Percentiles rank a stretch among this genome's conserved stretches.
Conservation (phyloP, 2,329 filamentous ascomycete species). For the Monilinia polystroma region DNA sequence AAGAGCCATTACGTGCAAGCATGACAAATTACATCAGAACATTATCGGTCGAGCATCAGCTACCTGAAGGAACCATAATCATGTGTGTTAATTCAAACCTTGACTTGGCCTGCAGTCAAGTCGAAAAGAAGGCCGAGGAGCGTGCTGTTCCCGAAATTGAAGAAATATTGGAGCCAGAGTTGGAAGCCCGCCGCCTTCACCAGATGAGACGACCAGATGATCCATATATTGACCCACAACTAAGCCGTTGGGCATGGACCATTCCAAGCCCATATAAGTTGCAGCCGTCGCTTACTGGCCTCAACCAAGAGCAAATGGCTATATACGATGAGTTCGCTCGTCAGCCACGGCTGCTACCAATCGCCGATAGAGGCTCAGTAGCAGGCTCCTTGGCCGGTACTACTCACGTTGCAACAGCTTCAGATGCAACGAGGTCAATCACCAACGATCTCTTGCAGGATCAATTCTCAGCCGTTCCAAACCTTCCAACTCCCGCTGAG, state of each 20-base stretch:
- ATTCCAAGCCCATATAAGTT: constrained; percentile 94
- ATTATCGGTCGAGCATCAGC: constrained; percentile 64
- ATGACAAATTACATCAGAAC: constrained; percentile 94
- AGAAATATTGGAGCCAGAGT: constrained; percentile 79
- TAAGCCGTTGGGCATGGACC: constrained; percentile 89
- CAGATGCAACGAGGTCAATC: constrained; percentile 60
- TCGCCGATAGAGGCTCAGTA: constrained; percentile 15
- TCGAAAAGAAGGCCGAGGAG: constrained; percentile 93
- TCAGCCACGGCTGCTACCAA: constrained; percentile 63
- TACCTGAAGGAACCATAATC: constrained; percentile 91
- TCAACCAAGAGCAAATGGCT: constrained; percentile 89
- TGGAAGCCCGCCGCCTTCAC: constrained; percentile 76
- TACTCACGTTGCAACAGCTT: constrained; percentile 56
- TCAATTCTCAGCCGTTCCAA: constrained; percentile 57
- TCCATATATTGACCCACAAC: constrained; percentile 75
- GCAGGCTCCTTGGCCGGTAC: constrained; percentile 51
- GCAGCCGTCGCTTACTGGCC: constrained; percentile 64
- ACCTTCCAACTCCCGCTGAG: constrained; percentile 58
- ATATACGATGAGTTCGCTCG: constrained; percentile 97
- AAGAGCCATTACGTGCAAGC: constrained; percentile 92
- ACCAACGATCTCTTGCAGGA: constrained; percentile 65
- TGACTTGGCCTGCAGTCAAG: constrained; percentile 86
- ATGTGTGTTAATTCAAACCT: constrained; percentile 99
- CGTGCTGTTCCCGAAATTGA: constrained; percentile 93
- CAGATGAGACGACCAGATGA: constrained; percentile 74